phyloP scores from a whole-genome alignment of 169 alveolate species.

The Eimeria acervulina region DNA sequence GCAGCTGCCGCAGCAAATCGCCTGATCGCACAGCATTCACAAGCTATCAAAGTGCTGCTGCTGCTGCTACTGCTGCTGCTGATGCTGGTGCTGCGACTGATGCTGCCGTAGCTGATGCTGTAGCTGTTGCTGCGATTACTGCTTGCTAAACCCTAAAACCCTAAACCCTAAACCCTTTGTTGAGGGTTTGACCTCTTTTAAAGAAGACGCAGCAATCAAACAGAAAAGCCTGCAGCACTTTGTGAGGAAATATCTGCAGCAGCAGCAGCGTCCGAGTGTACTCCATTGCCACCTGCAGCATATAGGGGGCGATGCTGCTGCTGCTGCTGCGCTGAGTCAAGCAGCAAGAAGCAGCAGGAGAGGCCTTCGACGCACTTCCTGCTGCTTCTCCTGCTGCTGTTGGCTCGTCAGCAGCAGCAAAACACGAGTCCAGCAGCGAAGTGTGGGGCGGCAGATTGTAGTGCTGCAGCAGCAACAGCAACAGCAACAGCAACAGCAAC shows the following conservation, averaged over 20 bases:
- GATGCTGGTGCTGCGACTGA: too few species aligned
- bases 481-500: slow-evolving; percentile 23
- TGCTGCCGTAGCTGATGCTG: background rate
- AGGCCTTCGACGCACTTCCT: too few species aligned
- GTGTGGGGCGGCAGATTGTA: slow-evolving; percentile 15
- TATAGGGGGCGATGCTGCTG: too few species aligned
- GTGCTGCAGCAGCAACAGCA: slow-evolving; percentile 9
- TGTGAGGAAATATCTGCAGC: slow-evolving; percentile 86
- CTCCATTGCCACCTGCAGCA: slow-evolving; percentile 78
- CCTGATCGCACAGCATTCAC: slow-evolving; percentile 31
- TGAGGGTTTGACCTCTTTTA: slow-evolving; percentile 77
- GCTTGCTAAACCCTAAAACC: slow-evolving; percentile 19
- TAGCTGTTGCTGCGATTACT: background rate
- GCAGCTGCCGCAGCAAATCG: slow-evolving; percentile 85
- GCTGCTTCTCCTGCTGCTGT: too few species aligned
- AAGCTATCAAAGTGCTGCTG: slow-evolving; percentile 16
- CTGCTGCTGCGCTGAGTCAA: too few species aligned
- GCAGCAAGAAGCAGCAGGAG: background rate
- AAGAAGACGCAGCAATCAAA: slow-evolving; percentile 85
- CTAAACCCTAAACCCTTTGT: too few species aligned
- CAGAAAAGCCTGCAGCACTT: slow-evolving; percentile 84
- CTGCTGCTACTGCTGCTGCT: too few species aligned
- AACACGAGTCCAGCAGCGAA: slow-evolving; percentile 19
- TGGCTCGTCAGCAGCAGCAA: background rate
- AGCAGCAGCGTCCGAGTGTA: slow-evolving; percentile 82